A percentile compares a stretch with the other conserved stretches of the same genome.
Conservation (phyloP, 2,329 filamentous ascomycete genomes). For the Fusarium virguliforme region DNA sequence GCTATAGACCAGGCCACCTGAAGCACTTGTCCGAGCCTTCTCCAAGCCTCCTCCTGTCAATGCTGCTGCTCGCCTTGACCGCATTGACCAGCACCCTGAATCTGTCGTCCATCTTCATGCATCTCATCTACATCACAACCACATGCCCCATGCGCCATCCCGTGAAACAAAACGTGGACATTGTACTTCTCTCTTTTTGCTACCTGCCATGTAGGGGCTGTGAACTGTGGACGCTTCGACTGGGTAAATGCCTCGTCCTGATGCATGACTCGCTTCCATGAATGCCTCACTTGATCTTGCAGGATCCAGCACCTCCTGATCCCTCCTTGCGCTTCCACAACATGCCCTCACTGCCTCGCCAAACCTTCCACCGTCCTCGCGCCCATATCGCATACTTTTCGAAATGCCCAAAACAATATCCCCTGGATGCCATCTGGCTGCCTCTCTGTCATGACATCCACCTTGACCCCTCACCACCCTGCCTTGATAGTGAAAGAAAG, state of each 20-base stretch:
- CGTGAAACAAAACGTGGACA: slow-evolving; percentile 14
- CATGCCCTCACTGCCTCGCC: slow-evolving; percentile 10
- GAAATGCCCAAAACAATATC: slow-evolving; percentile 25
- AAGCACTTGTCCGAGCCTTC: slow-evolving; percentile 2
- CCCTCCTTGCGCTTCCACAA: slow-evolving; percentile 12
- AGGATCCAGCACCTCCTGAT: slow-evolving; percentile 12
- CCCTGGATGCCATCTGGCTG: neutral
- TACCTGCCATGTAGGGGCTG: slow-evolving; percentile 23
- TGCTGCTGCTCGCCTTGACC: neutral
- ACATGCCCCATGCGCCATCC: slow-evolving; percentile 11
- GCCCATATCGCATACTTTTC: slow-evolving; percentile 34
- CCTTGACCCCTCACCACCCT: neutral
- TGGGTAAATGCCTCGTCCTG: slow-evolving; percentile 33
- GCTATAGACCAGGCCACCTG: neutral
- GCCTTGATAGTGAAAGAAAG: slow-evolving; percentile 8
- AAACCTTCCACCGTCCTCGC: slow-evolving; percentile 15
- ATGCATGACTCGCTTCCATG: slow-evolving; percentile 13
- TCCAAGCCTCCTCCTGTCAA: neutral
- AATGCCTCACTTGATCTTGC: slow-evolving; percentile 23
- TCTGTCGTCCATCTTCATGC: slow-evolving; percentile 10
- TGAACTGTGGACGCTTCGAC: slow-evolving; percentile 21
- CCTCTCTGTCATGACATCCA: slow-evolving; percentile 20
- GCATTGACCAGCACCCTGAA: slow-evolving; percentile 16
- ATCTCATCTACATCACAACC: slow-evolving; percentile 12
- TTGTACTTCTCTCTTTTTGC: slow-evolving; percentile 28